A percentile compares a stretch with the other conserved stretches of the same genome.
Conservation (phyloP, 192 early-diverging fungal genomes). For the Podila epigama region DNA sequence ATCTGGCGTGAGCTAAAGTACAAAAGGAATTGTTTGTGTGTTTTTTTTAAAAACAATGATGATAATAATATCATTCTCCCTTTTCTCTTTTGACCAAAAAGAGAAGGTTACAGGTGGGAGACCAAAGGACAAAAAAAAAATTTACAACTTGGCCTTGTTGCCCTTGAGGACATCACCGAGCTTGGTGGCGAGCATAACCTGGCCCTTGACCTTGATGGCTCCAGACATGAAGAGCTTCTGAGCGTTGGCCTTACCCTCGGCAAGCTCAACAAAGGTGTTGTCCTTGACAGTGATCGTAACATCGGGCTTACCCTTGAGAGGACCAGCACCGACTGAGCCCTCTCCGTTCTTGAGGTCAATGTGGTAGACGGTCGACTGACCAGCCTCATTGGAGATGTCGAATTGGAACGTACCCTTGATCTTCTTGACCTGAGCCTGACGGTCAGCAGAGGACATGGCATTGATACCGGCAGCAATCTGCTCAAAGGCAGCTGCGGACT, state of each 20-base stretch:
- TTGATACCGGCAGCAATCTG: slow-evolving; percentile 66
- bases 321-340: slow-evolving; percentile 67
- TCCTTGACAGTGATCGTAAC: slow-evolving; percentile 75
- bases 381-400: slow-evolving; percentile 74
- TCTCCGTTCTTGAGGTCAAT: slow-evolving; percentile 85
- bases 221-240: slow-evolving; percentile 90
- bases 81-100: neutral
- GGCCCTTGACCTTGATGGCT: slow-evolving; percentile 83
- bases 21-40: too few species aligned
- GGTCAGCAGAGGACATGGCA: slow-evolving; percentile 63
- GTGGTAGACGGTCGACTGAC: slow-evolving; percentile 74
- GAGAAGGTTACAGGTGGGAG: neutral
- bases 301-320: slow-evolving; percentile 70
- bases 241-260: slow-evolving; percentile 80
- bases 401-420: slow-evolving; percentile 85
- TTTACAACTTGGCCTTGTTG: slow-evolving; percentile 69
- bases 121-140: neutral
- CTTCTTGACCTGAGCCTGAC: slow-evolving; percentile 69
- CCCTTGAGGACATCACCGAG: slow-evolving; percentile 68
- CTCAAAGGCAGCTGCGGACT: slow-evolving; percentile 75
- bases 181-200: slow-evolving; percentile 73
- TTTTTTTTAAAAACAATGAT: slow-evolving; percentile 6
- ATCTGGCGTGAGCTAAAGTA: slow-evolving; percentile 25
- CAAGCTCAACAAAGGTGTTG: slow-evolving; percentile 82
- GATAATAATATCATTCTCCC: neutral